A percentile compares a stretch with the other conserved stretches of the same genome.
Evolutionary conservation across 306 rosid species (phyloP).

Genomic region (Lithocarpus polystachyus): DNA sequence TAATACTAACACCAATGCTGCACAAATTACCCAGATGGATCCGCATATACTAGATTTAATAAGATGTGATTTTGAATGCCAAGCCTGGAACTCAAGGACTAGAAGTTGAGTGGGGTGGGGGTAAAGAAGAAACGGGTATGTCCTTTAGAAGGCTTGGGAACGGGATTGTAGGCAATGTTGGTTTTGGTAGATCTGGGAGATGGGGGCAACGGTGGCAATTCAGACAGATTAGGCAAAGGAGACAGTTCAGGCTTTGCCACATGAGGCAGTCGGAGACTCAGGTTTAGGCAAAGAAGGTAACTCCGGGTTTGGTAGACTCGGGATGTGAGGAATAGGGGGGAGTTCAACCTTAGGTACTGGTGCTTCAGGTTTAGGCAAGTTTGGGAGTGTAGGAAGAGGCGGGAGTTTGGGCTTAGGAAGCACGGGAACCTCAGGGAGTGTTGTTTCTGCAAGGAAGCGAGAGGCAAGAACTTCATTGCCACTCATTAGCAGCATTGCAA

Average conservation of each 20-base stretch:
- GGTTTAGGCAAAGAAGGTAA: background rate
- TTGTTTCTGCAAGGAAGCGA: background rate
- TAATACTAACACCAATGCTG: no score
- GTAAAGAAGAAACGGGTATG: background rate
- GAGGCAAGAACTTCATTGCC: background rate
- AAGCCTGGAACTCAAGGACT: background rate
- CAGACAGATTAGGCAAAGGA: background rate
- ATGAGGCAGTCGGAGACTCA: background rate
- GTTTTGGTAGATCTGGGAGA: background rate
- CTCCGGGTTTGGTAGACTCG: background rate
- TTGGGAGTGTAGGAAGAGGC: background rate
- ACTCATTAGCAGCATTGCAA: background rate
- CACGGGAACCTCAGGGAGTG: background rate
- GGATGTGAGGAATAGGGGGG: background rate
- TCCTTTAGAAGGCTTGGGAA: background rate
- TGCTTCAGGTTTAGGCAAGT: constrained; percentile 1
- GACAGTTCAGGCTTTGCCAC: background rate
- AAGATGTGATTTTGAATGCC: background rate
- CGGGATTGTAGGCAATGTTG: background rate
- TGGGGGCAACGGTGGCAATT: background rate
- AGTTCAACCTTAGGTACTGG: background rate
- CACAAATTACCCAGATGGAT: background rate
- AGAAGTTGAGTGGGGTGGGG: background rate
- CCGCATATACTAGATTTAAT: background rate
- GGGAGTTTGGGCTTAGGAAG: background rate